Evolutionary conservation across 306 rosid genomes (phyloP).

Genomic region (Senna tora): DNA sequence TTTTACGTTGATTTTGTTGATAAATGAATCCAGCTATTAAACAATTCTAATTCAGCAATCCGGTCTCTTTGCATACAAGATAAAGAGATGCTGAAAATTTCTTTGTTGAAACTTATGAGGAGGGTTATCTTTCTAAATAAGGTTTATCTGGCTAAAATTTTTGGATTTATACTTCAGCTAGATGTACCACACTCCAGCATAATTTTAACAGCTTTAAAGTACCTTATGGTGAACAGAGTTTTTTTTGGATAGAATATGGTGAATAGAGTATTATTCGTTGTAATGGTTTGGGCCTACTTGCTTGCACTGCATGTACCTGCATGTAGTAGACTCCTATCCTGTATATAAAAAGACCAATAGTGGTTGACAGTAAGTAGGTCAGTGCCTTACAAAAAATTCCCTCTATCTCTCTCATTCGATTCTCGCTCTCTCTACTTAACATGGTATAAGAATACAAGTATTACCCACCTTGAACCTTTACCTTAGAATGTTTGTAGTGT

Average conservation of each 20-base stretch:
- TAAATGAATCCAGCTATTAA: not conserved
- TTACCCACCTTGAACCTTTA: not conserved
- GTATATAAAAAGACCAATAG: not conserved
- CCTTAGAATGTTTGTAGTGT: too few species aligned
- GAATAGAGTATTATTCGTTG: too few species aligned
- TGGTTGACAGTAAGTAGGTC: not conserved
- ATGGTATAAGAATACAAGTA: not conserved
- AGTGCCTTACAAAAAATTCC: not conserved
- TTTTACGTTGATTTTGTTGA: not conserved
- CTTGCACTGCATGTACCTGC: not conserved
- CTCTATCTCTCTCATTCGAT: not conserved
- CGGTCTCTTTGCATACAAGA: not conserved
- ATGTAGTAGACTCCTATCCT: not conserved
- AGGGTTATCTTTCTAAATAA: not conserved
- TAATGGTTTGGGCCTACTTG: not conserved
- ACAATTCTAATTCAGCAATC: too few species aligned
- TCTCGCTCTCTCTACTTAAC: not conserved
- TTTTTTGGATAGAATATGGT: too few species aligned
- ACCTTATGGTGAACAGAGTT: not conserved
- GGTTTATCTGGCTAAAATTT: not conserved
- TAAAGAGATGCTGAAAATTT: not conserved
- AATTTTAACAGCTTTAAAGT: not conserved
- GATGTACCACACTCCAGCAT: not conserved
- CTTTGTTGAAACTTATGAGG: not conserved
- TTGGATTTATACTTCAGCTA: conserved; percentile 7